Percentiles rank a stretch among this genome's conserved stretches.
phyloP scores from a whole-genome alignment of 495 filamentous ascomycete species.

The Amphirosellinia nigrospora region DNA sequence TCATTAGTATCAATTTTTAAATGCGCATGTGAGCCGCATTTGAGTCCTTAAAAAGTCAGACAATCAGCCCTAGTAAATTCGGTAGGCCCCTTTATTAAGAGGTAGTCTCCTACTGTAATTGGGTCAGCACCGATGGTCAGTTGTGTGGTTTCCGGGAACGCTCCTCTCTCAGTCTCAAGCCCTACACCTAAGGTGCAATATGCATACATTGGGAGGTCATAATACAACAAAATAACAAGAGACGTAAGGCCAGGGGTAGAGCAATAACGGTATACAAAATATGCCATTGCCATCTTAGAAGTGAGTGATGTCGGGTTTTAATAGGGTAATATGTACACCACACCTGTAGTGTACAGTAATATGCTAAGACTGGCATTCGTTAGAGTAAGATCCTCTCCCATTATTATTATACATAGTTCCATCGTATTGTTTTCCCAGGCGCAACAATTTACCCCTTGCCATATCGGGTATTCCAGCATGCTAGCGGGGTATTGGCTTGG shows the following conservation, averaged over 20 bases:
- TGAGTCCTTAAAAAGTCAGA: neutral
- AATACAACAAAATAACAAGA: neutral
- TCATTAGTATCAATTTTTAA: neutral
- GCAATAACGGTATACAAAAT: neutral
- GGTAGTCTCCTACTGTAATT: conserved; percentile 2
- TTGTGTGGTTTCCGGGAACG: neutral
- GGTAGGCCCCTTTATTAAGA: neutral
- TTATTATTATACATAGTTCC: neutral
- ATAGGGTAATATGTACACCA: neutral
- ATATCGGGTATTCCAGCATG: conserved; percentile 17
- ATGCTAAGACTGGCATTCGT: neutral
- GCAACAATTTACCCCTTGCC: conserved; percentile 15
- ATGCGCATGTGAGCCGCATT: conserved; percentile 6
- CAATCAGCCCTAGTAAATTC: neutral
- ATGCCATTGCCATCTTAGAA: neutral
- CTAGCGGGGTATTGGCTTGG: neutral
- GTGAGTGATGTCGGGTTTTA: neutral
- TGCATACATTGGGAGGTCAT: neutral
- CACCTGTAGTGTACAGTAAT: conserved; percentile 3
- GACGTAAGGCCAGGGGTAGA: neutral
- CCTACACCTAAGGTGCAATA: neutral
- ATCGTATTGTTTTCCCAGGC: neutral
- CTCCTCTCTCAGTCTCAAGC: neutral
- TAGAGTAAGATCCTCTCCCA: conserved; percentile 5
- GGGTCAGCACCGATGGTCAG: neutral